Conservation (phyloP, 495 filamentous ascomycete genomes). For the Podospora appendiculata region DNA sequence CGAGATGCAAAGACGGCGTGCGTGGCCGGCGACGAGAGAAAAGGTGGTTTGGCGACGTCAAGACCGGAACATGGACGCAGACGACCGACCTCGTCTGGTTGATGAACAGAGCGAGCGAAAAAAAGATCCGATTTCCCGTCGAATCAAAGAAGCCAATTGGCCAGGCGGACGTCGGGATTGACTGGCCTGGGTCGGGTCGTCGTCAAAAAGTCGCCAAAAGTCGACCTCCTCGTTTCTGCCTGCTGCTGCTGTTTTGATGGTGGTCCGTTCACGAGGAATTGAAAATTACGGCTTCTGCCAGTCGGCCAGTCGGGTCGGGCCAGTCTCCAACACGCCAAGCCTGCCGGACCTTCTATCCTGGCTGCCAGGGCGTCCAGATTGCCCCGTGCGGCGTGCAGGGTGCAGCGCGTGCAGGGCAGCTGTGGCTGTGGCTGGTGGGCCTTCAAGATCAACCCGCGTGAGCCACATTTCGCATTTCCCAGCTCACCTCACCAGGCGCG, state of each 20-base stretch:
- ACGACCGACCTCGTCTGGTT: not conserved
- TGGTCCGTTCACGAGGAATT: too few species aligned
- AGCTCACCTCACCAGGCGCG: constrained; percentile 1
- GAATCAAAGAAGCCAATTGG: constrained; percentile 1
- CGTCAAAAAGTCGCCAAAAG: not conserved
- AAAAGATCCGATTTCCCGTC: not conserved
- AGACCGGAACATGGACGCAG: constrained; percentile 11
- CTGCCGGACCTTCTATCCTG: too few species aligned
- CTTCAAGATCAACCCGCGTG: constrained; percentile 8
- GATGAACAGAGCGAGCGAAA: not conserved
- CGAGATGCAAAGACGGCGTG: not conserved
- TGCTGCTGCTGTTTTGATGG: too few species aligned
- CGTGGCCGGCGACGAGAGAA: not conserved
- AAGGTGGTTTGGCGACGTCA: constrained; percentile 2
- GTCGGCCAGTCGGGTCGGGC: too few species aligned
- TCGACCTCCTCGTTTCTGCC: too few species aligned
- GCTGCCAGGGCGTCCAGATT: not conserved
- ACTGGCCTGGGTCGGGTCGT: not conserved
- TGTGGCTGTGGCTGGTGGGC: constrained; percentile 6
- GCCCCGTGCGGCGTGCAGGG: not conserved
- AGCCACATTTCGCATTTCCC: constrained; percentile 14
- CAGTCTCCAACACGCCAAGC: not conserved
- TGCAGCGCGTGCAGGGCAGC: not conserved
- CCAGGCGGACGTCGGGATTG: not conserved
- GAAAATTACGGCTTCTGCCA: too few species aligned